Base-by-base conservation (phyloP, 176 grass and related monocot species). In the Lolium multiflorum region DNA sequence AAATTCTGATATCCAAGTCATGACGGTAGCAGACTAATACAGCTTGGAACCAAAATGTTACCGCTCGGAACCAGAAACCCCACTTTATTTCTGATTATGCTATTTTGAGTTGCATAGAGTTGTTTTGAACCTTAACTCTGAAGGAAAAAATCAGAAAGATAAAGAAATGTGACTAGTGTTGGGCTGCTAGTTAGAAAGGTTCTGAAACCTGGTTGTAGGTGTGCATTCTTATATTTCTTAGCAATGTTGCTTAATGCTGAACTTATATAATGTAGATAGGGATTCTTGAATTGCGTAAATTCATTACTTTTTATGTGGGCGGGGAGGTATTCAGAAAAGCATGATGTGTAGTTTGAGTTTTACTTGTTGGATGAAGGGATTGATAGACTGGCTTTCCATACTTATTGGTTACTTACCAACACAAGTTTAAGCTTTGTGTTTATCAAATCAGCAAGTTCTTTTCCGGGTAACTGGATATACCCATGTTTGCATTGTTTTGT, bases 391-490 rank as follows among this genome's bases (percentile, higher is more conserved):
- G 58, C 25, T 71, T 58, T 71, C 81, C 13, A 28, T 52, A 86
- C 35, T 41, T 74, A 37, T 20, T 82, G 28, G 17, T 82, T 82
- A 69, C 18, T 52, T 89, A 49, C n/a, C 7, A 49, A 15, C 0
- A 54, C 25, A 81, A 66, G 63, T 35, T 88, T 88, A 84, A 70
- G 26, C 35, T 68, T 71, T 62, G 8, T 82, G 55, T 79, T 79
- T 81, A 85, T 83, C 67, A 7, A 60, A 31, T 62, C 9, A 76
- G 47, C 6, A 14, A 39, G 48, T 82, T 78, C 72, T 80, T 51
- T 67, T 50, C 74, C 77, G 26, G 38, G n/a, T 77, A 74, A 54
- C 31, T 71, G 52, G 62, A 86, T 69, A 52, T 83, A 84, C 59
- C 24, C 11, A 3, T 89, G 16, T 44, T 43, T 76, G 3, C 28